These are phyloP conservation scores for Jatropha multifida DNA, from an alignment of 441 rosid genomes.

Conservation along the genomic window DNA sequence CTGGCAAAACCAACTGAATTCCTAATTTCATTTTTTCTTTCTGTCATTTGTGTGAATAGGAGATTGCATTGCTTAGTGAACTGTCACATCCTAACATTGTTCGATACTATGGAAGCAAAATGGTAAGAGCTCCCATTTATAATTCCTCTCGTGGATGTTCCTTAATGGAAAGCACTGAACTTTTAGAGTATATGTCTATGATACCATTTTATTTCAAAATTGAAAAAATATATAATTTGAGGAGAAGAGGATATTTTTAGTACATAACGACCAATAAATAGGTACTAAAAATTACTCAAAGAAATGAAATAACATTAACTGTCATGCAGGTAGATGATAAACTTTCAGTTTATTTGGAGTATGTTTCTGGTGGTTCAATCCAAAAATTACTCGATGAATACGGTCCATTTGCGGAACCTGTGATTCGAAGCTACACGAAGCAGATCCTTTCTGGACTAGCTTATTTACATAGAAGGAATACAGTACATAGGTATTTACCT, in stretches of 20 bases:
- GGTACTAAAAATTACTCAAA: not conserved
- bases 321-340: conserved; percentile 18
- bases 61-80: conserved; percentile 46
- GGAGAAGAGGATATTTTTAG: too few species aligned
- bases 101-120: conserved; percentile 18
- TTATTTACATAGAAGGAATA: conserved; percentile 21
- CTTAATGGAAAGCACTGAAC: too few species aligned
- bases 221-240: too few species aligned
- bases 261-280: too few species aligned
- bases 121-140: conserved; percentile 13
- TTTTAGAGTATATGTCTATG: too few species aligned
- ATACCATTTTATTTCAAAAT: too few species aligned
- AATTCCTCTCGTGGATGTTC: not conserved
- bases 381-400: conserved; percentile 15
- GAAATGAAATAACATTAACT: not conserved
- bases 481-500: conserved; percentile 15
- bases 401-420: conserved; percentile 18
- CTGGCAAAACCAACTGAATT: not conserved
- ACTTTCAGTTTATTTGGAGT: conserved; percentile 20
- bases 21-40: not conserved
- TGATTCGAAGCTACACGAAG: conserved; percentile 23
- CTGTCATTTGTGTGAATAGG: conserved; percentile 30
- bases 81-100: conserved; percentile 24
- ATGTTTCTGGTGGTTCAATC: conserved; percentile 26
- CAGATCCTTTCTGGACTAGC: conserved; percentile 25